These are phyloP conservation scores for Cymbomonas tetramitiformis DNA, from an alignment of 139 green algal genomes.

Conservation along the genomic window DNA sequence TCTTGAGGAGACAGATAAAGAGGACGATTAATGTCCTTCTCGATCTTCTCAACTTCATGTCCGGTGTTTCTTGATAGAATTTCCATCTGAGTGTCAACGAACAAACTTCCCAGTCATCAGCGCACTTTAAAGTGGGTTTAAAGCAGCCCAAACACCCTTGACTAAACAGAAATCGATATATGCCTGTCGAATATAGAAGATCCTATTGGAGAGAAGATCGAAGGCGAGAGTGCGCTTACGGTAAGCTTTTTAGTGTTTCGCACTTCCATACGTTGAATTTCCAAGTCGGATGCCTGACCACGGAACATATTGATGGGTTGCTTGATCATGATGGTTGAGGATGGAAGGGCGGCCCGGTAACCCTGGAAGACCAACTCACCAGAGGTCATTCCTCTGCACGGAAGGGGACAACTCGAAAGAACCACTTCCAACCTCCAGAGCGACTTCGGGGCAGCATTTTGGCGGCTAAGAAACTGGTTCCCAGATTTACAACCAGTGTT, in stretches of 20 bases:
- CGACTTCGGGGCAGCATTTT: too few relatives aligned
- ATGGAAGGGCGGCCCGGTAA: constrained; percentile 77
- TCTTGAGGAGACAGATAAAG: constrained; percentile 82
- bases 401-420: background rate
- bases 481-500: too few relatives aligned
- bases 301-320: constrained; percentile 45
- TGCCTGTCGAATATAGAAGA: too few relatives aligned
- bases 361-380: constrained; percentile 48
- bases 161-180: too few relatives aligned
- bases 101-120: background rate
- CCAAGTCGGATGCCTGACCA: constrained; percentile 70
- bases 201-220: too few relatives aligned
- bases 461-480: too few relatives aligned
- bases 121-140: background rate
- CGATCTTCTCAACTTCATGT: constrained; percentile 61
- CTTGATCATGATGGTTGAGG: constrained; percentile 87
- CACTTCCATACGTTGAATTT: constrained; percentile 87
- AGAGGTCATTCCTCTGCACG: background rate
- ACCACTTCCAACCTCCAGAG: too few relatives aligned
- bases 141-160: too few relatives aligned
- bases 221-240: too few relatives aligned
- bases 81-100: background rate
- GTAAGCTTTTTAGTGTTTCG: constrained; percentile 72
- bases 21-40: constrained; percentile 64
- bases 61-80: constrained; percentile 40